These are phyloP conservation scores for Gaertneriomyces semiglobifer DNA, from an alignment of 192 early-diverging fungal species.

Conservation along the genomic window DNA sequence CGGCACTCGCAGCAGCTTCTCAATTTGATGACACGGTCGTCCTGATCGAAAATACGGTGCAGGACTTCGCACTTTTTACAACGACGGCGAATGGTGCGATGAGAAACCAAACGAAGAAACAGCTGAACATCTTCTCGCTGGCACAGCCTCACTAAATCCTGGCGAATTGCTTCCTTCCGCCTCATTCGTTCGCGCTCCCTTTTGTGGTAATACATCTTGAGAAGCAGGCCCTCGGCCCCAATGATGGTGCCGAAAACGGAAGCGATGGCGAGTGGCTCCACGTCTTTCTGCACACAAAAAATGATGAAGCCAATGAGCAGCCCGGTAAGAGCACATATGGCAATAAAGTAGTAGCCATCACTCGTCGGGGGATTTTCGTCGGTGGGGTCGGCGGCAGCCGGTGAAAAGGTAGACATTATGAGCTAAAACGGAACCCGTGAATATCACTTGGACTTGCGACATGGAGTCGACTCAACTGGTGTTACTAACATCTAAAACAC, in stretches of 20 bases:
- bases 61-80: too few species aligned
- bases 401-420: background rate
- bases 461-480: background rate
- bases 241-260: background rate
- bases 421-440: background rate
- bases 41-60: too few species aligned
- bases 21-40: too few species aligned
- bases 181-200: background rate
- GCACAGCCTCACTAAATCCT: background rate
- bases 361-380: background rate
- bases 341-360: slow-evolving; percentile 5
- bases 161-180: background rate
- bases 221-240: background rate
- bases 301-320: slow-evolving; percentile 8
- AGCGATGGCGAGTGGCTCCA: background rate
- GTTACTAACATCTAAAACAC: background rate
- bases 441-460: background rate
- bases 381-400: background rate
- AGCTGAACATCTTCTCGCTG: background rate
- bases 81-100: too few species aligned
- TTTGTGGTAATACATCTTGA: background rate
- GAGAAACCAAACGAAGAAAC: background rate
- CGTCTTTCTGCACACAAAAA: background rate
- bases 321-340: background rate
- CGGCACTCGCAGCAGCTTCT: too few species aligned